Percentiles rank a stretch among this genome's conserved stretches.
phyloP scores from a whole-genome alignment of 2,329 filamentous ascomycete species.

The Davidsoniella virescens region DNA sequence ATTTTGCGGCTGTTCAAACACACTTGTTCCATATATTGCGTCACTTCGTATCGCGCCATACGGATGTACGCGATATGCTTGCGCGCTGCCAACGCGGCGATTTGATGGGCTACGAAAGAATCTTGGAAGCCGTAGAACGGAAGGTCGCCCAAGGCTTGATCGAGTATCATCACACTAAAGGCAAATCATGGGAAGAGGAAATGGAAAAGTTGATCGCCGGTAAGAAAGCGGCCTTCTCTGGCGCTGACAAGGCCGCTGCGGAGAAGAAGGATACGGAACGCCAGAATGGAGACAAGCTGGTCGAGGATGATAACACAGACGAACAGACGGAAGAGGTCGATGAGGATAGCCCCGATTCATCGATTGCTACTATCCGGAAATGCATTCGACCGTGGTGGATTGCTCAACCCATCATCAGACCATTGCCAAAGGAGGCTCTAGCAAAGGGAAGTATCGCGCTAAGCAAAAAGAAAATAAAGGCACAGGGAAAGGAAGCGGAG shows the following conservation, averaged over 20 bases:
- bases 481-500: conserved; percentile 19
- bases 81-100: conserved; percentile 53
- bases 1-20: conserved; percentile 67
- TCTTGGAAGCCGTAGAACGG: conserved; percentile 58
- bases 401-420: conserved; percentile 72
- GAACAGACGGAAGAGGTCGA: conserved; percentile 25
- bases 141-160: conserved; percentile 57
- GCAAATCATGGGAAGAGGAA: conserved; percentile 31
- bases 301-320: conserved; percentile 9
- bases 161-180: conserved; percentile 42
- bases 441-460: conserved; percentile 61
- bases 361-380: conserved; percentile 38
- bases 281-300: neutral
- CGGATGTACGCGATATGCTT: conserved; percentile 71
- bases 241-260: conserved; percentile 10
- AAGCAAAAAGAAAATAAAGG: conserved; percentile 51
- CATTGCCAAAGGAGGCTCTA: conserved; percentile 73
- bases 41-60: conserved; percentile 64
- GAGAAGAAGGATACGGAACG: conserved; percentile 13
- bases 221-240: conserved; percentile 10
- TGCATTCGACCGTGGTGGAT: conserved; percentile 83
- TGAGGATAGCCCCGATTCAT: conserved; percentile 38
- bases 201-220: conserved; percentile 14
- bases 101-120: conserved; percentile 58
- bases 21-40: conserved; percentile 87